Percentiles rank a stretch among this genome's conserved stretches.
Conservation (phyloP, 441 rosid genomes). For the Manihot esculenta region DNA sequence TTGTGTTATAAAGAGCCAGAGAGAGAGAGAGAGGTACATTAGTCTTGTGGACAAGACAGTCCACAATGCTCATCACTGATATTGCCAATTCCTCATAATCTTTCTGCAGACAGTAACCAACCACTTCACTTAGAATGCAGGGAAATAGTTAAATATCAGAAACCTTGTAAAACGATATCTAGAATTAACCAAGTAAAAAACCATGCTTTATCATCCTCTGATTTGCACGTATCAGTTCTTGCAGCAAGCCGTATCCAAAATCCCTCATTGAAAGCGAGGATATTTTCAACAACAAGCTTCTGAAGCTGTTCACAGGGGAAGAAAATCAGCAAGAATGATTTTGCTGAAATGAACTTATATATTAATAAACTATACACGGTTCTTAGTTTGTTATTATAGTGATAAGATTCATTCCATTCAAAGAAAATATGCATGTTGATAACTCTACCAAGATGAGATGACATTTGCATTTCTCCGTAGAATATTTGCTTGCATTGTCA, state of each 20-base stretch:
- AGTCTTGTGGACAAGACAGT: slow-evolving; percentile 75
- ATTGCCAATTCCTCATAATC: slow-evolving; percentile 88
- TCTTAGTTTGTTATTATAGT: neutral
- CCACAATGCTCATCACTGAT: slow-evolving; percentile 82
- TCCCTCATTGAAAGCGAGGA: slow-evolving; percentile 78
- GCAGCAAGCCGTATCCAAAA: slow-evolving; percentile 92
- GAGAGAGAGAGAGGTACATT: slow-evolving; percentile 41
- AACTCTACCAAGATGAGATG: neutral
- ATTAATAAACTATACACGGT: slow-evolving; percentile 1
- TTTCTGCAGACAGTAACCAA: slow-evolving; percentile 51
- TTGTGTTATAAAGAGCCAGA: slow-evolving; percentile 16
- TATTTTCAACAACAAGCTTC: slow-evolving; percentile 76
- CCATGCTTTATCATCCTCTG: slow-evolving; percentile 90
- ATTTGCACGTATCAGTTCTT: slow-evolving; percentile 78
- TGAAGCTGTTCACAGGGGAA: slow-evolving; percentile 57
- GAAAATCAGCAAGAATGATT: slow-evolving; percentile 19
- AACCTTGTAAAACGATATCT: slow-evolving; percentile 11
- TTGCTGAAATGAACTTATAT: neutral
- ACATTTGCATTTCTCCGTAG: neutral
- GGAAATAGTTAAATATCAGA: slow-evolving; percentile 16
- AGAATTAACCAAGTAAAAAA: slow-evolving; percentile 39
- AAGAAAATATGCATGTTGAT: neutral
- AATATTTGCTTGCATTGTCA: neutral
- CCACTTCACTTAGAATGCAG: slow-evolving; percentile 19
- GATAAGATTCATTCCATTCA: neutral